These are phyloP conservation scores for Colletotrichum acutatum DNA, from an alignment of 2,329 filamentous ascomycete species.

Conservation along the genomic window DNA sequence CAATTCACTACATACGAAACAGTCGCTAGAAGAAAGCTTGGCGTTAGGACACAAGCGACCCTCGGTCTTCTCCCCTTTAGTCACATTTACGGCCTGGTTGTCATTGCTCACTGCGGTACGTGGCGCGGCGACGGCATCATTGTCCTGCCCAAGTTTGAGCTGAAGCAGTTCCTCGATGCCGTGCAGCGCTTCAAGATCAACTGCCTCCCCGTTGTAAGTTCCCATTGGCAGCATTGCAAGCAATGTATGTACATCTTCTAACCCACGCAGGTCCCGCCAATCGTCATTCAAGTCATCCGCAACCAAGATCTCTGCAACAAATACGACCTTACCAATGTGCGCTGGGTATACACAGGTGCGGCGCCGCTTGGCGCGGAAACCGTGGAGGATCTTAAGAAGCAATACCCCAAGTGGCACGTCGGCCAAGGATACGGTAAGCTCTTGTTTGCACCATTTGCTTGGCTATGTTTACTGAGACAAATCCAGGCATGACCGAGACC, in stretches of 20 bases:
- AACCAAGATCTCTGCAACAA: conserved; percentile 68
- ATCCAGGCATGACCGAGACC: conserved; percentile 76
- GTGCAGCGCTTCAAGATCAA: conserved; percentile 78
- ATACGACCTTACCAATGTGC: conserved; percentile 77
- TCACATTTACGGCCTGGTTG: conserved; percentile 83
- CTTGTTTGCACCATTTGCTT: not conserved
- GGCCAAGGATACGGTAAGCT: conserved; percentile 76
- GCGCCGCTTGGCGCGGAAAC: conserved; percentile 80
- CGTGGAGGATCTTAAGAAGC: conserved; percentile 67
- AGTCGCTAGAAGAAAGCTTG: conserved; percentile 48
- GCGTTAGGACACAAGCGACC: conserved; percentile 54
- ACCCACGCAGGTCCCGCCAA: conserved; percentile 73
- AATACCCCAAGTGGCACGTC: conserved; percentile 73
- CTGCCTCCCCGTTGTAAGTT: conserved; percentile 71
- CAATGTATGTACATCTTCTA: not conserved
- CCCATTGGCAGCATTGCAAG: not conserved
- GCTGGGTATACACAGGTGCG: conserved; percentile 75
- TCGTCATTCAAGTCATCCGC: conserved; percentile 79
- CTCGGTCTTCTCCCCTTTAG: conserved; percentile 83
- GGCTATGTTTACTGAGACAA: not conserved
- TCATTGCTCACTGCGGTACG: conserved; percentile 72
- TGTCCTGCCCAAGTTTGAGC: conserved; percentile 80
- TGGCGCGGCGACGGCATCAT: conserved; percentile 81
- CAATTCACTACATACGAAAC: conserved; percentile 64
- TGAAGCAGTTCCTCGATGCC: conserved; percentile 69